Conservation (phyloP, 495 filamentous ascomycete species). For the Neurospora cerealis region DNA sequence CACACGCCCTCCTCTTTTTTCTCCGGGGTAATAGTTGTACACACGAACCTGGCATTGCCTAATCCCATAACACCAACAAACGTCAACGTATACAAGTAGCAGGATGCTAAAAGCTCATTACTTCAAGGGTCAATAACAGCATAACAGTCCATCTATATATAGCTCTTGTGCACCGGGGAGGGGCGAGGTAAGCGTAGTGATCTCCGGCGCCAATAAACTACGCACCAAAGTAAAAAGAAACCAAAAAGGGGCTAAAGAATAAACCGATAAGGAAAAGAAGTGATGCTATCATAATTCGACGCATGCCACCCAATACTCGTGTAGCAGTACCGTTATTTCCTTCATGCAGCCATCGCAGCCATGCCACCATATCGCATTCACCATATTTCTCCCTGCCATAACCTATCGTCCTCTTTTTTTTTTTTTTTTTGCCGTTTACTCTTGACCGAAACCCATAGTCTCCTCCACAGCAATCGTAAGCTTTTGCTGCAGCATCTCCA, state of each 20-base stretch:
- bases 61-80: background rate
- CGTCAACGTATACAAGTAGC: background rate
- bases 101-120: background rate
- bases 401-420: background rate
- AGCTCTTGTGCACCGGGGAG: background rate
- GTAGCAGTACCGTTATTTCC: background rate
- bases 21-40: background rate
- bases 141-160: constrained; percentile 1
- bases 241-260: background rate
- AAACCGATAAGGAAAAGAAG: background rate
- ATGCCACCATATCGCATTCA: background rate
- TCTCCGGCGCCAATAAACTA: background rate
- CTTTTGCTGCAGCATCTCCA: constrained; percentile 77
- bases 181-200: background rate
- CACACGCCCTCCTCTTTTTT: background rate
- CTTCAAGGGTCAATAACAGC: background rate
- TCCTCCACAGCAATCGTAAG: constrained; percentile 95
- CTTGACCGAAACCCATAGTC: constrained; percentile 97
- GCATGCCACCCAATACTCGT: background rate
- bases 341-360: background rate
- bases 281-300: background rate
- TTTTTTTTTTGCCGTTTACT: constrained; percentile 38
- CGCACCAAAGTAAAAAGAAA: background rate
- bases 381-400: background rate
- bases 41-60: background rate